Percentiles rank a stretch among this genome's conserved stretches.
Conservation (phyloP, 2,329 filamentous ascomycete species). For the Malbranchea zuffiana region DNA sequence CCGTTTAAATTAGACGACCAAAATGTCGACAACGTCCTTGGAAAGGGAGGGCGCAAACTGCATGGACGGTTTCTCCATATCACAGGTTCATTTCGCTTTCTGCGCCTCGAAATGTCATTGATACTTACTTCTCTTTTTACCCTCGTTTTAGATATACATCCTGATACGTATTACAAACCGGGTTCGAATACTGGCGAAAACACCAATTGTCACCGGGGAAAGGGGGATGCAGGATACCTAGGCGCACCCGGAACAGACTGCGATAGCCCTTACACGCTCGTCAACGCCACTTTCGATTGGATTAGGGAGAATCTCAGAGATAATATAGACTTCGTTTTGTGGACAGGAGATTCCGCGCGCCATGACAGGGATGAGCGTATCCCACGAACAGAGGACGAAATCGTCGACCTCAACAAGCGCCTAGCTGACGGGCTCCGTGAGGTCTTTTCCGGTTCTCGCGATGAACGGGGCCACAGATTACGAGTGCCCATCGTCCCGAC, state of each 20-base stretch:
- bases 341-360: constrained; percentile 82
- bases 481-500: constrained; percentile 75
- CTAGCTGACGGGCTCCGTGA: constrained; percentile 67
- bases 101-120: constrained; percentile 14
- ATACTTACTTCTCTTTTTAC: constrained; percentile 7
- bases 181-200: constrained; percentile 60
- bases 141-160: constrained; percentile 65
- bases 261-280: constrained; percentile 67
- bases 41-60: constrained; percentile 25
- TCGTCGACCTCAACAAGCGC: constrained; percentile 65
- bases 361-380: constrained; percentile 78
- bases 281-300: constrained; percentile 87
- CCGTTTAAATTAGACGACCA: constrained; percentile 1
- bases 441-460: constrained; percentile 43
- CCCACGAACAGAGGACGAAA: constrained; percentile 63
- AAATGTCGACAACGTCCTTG: not conserved
- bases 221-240: constrained; percentile 66
- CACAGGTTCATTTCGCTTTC: constrained; percentile 49
- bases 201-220: constrained; percentile 65
- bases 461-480: constrained; percentile 39
- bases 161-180: constrained; percentile 74
- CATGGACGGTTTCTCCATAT: constrained; percentile 77
- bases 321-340: constrained; percentile 77
- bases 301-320: constrained; percentile 66
- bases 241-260: constrained; percentile 82